A percentile compares a stretch with the other conserved stretches of the same genome.
Conservation (phyloP, 768 basidiomycete genomes). For the Fomitopsis pulvina region DNA sequence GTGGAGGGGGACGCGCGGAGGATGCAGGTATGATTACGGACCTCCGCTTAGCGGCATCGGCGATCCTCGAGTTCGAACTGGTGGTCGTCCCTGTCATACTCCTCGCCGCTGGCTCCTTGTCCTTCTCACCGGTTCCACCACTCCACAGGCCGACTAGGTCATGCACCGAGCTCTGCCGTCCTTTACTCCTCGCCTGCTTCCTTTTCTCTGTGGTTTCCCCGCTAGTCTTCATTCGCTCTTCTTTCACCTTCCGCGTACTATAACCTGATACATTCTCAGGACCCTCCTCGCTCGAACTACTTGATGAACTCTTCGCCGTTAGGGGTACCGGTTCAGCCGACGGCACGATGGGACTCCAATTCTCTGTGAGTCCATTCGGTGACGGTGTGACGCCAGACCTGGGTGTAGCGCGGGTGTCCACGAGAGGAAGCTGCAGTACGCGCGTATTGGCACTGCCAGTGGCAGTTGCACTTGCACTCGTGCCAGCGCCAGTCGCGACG, state of each 20-base stretch:
- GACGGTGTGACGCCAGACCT: slow-evolving; percentile 12
- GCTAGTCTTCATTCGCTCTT: slow-evolving; percentile 7
- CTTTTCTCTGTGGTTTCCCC: slow-evolving; percentile 4
- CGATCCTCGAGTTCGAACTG: background rate
- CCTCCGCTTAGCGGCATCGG: slow-evolving; percentile 6
- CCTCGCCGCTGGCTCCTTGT: slow-evolving; percentile 6
- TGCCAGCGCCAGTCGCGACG: slow-evolving; percentile 3
- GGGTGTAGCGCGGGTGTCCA: slow-evolving; percentile 6
- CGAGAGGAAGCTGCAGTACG: slow-evolving; percentile 10
- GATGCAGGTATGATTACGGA: slow-evolving; percentile 19
- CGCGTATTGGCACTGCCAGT: slow-evolving; percentile 3
- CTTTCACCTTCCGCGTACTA: slow-evolving; percentile 42
- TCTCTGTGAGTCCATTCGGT: slow-evolving; percentile 31
- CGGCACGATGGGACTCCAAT: slow-evolving; percentile 40
- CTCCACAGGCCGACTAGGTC: slow-evolving; percentile 78
- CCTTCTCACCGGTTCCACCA: slow-evolving; percentile 32
- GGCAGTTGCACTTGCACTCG: background rate
- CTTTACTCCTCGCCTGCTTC: slow-evolving; percentile 35
- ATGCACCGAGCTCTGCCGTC: slow-evolving; percentile 77
- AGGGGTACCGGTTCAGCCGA: slow-evolving; percentile 7
- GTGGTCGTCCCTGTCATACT: background rate
- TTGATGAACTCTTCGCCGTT: slow-evolving; percentile 21
- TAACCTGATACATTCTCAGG: slow-evolving; percentile 40
- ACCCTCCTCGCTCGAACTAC: slow-evolving; percentile 50
- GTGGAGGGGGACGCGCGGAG: slow-evolving; percentile 13